These are phyloP conservation scores for Breynia disticha DNA, from an alignment of 441 rosid genomes.

Conservation along the genomic window DNA sequence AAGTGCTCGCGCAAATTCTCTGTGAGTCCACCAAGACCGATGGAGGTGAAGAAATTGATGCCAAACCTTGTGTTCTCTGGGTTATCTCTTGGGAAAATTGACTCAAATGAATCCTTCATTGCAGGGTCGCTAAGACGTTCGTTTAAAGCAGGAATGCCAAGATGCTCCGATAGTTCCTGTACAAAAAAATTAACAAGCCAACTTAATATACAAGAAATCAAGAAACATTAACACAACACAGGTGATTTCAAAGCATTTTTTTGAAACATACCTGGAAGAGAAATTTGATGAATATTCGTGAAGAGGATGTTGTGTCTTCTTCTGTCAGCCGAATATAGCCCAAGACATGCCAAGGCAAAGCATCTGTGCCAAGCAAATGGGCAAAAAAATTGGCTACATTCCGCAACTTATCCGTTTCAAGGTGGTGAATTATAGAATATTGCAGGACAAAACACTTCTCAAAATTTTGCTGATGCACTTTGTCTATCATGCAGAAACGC, in stretches of 20 bases:
- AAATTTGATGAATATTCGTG: slow-evolving; percentile 86
- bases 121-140: slow-evolving; percentile 71
- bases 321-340: slow-evolving; percentile 74
- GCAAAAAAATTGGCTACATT: slow-evolving; percentile 91
- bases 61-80: slow-evolving; percentile 84
- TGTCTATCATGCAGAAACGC: slow-evolving; percentile 89
- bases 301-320: slow-evolving; percentile 86
- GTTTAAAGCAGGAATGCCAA: slow-evolving; percentile 60
- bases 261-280: slow-evolving; percentile 65
- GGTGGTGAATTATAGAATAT: slow-evolving; percentile 84
- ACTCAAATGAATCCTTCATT: slow-evolving; percentile 22
- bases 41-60: slow-evolving; percentile 87
- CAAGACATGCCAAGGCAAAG: slow-evolving; percentile 85
- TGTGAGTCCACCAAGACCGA: slow-evolving; percentile 93
- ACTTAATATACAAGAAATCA: too few species aligned
- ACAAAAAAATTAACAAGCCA: slow-evolving; percentile 7
- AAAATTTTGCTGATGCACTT: slow-evolving; percentile 72
- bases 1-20: slow-evolving; percentile 74
- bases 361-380: slow-evolving; percentile 80
- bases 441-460: slow-evolving; percentile 84
- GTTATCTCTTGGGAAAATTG: slow-evolving; percentile 79
- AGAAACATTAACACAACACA: too few species aligned
- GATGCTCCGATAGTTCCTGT: slow-evolving; percentile 82
- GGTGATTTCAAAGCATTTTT: too few species aligned
- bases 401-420: slow-evolving; percentile 74